A percentile compares a stretch with the other conserved stretches of the same genome.
These are phyloP conservation scores for Claviceps capensis DNA, from an alignment of 2,329 filamentous ascomycete genomes.

Conservation along the genomic window DNA sequence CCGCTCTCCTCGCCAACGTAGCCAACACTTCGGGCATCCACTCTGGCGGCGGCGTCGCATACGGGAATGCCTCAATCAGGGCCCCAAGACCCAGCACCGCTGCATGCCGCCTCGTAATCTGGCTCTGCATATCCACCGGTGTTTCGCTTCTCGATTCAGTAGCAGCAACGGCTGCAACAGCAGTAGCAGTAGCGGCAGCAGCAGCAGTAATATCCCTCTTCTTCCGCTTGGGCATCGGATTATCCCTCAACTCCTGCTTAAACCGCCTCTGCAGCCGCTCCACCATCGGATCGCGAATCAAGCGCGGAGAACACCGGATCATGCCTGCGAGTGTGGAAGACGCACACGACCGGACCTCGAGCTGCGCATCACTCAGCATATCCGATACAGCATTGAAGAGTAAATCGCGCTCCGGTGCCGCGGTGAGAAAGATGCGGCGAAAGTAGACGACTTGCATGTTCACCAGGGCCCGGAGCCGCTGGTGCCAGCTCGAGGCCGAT, in stretches of 20 bases:
- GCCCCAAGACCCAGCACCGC: slow-evolving; percentile 85
- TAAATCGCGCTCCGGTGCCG: slow-evolving; percentile 56
- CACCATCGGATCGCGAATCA: slow-evolving; percentile 67
- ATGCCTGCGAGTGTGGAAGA: slow-evolving; percentile 88
- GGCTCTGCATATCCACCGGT: slow-evolving; percentile 55
- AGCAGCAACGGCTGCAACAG: slow-evolving; percentile 10
- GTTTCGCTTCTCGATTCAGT: slow-evolving; percentile 53
- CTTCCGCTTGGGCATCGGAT: slow-evolving; percentile 71
- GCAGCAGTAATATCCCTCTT: too few species aligned
- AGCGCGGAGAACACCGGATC: slow-evolving; percentile 85
- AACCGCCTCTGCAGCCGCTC: slow-evolving; percentile 65
- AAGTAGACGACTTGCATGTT: slow-evolving; percentile 99
- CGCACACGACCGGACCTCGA: slow-evolving; percentile 90
- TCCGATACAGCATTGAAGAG: slow-evolving; percentile 88
- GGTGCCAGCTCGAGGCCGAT: slow-evolving; percentile 80
- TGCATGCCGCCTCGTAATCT: slow-evolving; percentile 73
- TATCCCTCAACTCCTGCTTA: slow-evolving; percentile 60
- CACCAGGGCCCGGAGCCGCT: slow-evolving; percentile 83
- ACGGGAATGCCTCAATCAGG: slow-evolving; percentile 90
- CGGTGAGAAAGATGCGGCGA: slow-evolving; percentile 81
- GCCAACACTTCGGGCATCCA: slow-evolving; percentile 95
- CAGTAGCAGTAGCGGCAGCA: too few species aligned
- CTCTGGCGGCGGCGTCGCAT: slow-evolving; percentile 75
- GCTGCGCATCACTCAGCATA: slow-evolving; percentile 84
- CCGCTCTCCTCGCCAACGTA: slow-evolving; percentile 69